Base-by-base conservation (phyloP, 129 eudicot species). In the Saussurea involucrata region DNA sequence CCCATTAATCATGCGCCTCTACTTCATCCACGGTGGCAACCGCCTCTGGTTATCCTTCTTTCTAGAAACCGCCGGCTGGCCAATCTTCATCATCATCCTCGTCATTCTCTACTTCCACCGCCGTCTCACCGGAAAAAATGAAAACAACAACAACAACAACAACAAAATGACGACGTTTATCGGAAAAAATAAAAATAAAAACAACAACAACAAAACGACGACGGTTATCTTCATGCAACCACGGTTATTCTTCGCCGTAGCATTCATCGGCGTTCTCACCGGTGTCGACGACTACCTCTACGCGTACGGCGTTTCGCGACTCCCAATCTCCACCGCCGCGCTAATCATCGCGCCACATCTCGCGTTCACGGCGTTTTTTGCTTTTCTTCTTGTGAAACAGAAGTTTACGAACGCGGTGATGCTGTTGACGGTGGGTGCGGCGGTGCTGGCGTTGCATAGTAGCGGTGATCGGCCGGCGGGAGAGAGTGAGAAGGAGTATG, bases 391-490 rank as follows among this genome's bases (percentile, higher is more conserved):
- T 0, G 88, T 87, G 68, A 84, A 84, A 57, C 91, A 87, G 32
- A 87, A 87, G 67, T 87, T 89, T 29, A 87, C 91, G 0, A 89
- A 89, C 73, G 84, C 91, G 18, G 87, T 89, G 63, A 81, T 87
- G 36, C 77, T 89, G 4, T 53, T 89, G 57, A 82, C 91, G 20
- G 72, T 80, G 2, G 90, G 89, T 8, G 87, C 95, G 1, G 91
- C 74, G 13, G 83, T 89, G 28, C 18, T 89, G 71, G 95, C 85
- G 7, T 40, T 89, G 58, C 87, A 87, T 34, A 76, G 87, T 9
- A 66, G 72, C 63, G 21, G 80, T 7, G 95, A 89, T 61, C 65
- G 86, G 73, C 91, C 89, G 17, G 74, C 72, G 9, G 89, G 91
- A 2, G 95, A 84, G 78, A 76, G 85, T 34, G 78, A 55, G 64